Base-by-base conservation (phyloP, 208 protist species). In the Histomonas meleagridis region DNA sequence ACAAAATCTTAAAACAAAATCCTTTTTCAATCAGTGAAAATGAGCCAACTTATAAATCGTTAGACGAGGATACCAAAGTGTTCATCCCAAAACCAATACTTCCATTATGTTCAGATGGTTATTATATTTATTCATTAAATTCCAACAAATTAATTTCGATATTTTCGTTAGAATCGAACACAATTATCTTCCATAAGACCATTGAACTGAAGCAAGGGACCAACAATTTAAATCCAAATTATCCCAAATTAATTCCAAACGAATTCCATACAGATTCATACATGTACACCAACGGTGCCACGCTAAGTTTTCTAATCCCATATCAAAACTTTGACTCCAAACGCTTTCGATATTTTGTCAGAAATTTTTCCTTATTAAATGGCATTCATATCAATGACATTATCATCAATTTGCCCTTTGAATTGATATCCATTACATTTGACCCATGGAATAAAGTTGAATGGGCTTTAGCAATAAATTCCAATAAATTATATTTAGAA, bases 401-500 rank as follows among this genome's bases (percentile, higher is more conserved):
- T 18, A 14, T 38, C 21, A 16, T 86, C 2, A 49, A 48, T 26
- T 55, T 86, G 26, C 51, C 26, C 51, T 28, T 32, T 1, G 46
- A 40, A 32, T 55, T 86, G 1, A 9, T 43, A 38, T 43, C 76
- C 23, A 32, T 86, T 26, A 55, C 32, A 16, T 53, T 16, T 55
- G 76, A 86, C 55, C 76, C 76, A 12, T 86, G 76, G 76, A 86
- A 86, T 46, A 55, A 86, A 38, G 51, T 40, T 49, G n/a, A 40
- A 35, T 86, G 76, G 76, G 76, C 40, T 26, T 5, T 86, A 23
- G 51, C 76, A 51, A 1, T 86, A 5, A 51, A 51, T 49, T n/a
- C n/a, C n/a, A n/a, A n/a, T n/a, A n/a, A n/a, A n/a, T n/a, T n/a
- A n/a, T n/a, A n/a, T n/a, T 46, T 86, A 32, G 21, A 38, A 9